phyloP scores from a whole-genome alignment of 176 grass and related monocot genomes.

The Dactylis glomerata region DNA sequence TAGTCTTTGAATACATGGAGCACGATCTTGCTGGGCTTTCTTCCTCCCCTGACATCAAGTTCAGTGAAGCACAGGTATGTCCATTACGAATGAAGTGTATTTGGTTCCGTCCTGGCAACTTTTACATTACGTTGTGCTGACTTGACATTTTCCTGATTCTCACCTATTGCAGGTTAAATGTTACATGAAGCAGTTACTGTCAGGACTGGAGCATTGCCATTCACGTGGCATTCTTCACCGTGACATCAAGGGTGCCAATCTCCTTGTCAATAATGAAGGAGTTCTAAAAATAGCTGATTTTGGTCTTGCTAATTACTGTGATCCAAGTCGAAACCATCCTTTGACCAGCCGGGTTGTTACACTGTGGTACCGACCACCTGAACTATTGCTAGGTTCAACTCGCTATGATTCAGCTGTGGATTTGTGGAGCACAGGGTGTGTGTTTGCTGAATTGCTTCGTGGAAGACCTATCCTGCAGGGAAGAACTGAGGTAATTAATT shows the following conservation, averaged over 20 bases:
- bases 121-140: not conserved
- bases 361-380: slow-evolving; percentile 95
- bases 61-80: slow-evolving; percentile 81
- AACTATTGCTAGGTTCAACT: slow-evolving; percentile 89
- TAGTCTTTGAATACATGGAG: slow-evolving; percentile 99
- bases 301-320: slow-evolving; percentile 85
- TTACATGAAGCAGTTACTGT: slow-evolving; percentile 89
- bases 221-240: slow-evolving; percentile 72
- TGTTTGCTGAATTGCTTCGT: slow-evolving; percentile 86
- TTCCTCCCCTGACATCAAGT: slow-evolving; percentile 79
- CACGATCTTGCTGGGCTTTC: slow-evolving; percentile 95
- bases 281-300: slow-evolving; percentile 97
- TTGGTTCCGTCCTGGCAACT: not conserved
- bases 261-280: slow-evolving; percentile 88
- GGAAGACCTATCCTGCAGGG: slow-evolving; percentile 84
- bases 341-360: slow-evolving; percentile 97
- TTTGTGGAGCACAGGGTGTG: slow-evolving; percentile 94
- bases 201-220: slow-evolving; percentile 85
- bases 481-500: slow-evolving; percentile 85
- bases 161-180: slow-evolving; percentile 73
- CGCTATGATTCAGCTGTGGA: slow-evolving; percentile 90
- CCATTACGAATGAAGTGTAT: not conserved
- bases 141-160: slow-evolving; percentile 15
- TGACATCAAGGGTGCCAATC: slow-evolving; percentile 96
- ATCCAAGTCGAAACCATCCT: slow-evolving; percentile 53